Evolutionary conservation across 192 early-diverging fungal genomes (phyloP).

Genomic region (Funneliformis geosporum): DNA sequence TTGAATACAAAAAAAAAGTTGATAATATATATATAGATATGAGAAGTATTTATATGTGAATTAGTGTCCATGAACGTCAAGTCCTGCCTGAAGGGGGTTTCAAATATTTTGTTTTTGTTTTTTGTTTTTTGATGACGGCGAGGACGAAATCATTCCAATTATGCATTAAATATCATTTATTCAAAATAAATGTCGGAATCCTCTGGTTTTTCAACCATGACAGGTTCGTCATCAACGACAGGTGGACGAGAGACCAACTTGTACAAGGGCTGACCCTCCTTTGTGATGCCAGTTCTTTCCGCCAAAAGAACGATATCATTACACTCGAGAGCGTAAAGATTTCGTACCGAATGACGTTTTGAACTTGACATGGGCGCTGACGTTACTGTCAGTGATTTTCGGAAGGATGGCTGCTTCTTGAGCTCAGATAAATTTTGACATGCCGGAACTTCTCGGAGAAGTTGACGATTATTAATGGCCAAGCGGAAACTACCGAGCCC

Average conservation of each 20-base stretch:
- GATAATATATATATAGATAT: too few relatives aligned
- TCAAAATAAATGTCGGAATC: conserved; percentile 31
- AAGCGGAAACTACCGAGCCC: conserved; percentile 30
- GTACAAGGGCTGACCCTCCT: conserved; percentile 13
- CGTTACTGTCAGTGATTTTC: conserved; percentile 24
- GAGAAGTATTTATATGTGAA: too few relatives aligned
- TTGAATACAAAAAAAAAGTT: too few relatives aligned
- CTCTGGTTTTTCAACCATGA: conserved; percentile 9
- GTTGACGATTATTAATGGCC: conserved; percentile 21
- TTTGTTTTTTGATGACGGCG: too few relatives aligned
- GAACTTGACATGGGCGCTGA: conserved; percentile 7
- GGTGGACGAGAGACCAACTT: conserved; percentile 22
- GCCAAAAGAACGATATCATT: conserved; percentile 35
- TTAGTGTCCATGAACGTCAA: too few relatives aligned
- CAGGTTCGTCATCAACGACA: conserved; percentile 6
- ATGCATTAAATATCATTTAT: not conserved
- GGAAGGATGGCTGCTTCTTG: conserved; percentile 26
- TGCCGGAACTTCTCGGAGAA: conserved; percentile 22
- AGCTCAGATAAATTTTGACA: conserved; percentile 6
- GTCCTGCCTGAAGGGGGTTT: too few relatives aligned
- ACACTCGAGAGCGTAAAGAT: conserved; percentile 33
- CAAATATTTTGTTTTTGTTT: too few relatives aligned
- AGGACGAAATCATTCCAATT: too few relatives aligned
- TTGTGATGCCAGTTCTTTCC: conserved; percentile 18
- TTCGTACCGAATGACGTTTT: conserved; percentile 32